Conservation (phyloP, 176 grass and related monocot species). For the Panicum miliaceum region DNA sequence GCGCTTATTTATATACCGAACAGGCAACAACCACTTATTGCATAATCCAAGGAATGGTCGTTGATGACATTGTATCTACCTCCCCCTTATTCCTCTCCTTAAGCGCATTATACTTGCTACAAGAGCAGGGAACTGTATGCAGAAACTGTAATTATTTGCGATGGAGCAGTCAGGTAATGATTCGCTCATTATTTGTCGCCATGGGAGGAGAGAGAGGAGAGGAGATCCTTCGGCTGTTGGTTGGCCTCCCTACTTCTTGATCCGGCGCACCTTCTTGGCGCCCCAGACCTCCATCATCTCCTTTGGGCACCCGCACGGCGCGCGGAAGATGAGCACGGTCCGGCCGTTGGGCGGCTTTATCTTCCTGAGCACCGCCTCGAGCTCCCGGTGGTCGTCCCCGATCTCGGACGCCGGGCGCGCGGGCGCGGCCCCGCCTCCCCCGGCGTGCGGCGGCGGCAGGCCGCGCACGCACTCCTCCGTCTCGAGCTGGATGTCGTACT, state of each 20-base stretch:
- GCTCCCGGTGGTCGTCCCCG: constrained; percentile 70
- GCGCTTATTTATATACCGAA: constrained; percentile 40
- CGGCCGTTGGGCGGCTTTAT: constrained; percentile 83
- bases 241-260: constrained; percentile 63
- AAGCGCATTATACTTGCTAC: constrained; percentile 37
- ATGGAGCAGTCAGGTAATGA: constrained; percentile 21
- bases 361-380: constrained; percentile 89
- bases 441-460: background rate
- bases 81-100: constrained; percentile 43
- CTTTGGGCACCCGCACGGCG: constrained; percentile 73
- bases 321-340: constrained; percentile 75
- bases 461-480: constrained; percentile 85
- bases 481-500: constrained; percentile 92
- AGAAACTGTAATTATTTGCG: constrained; percentile 3
- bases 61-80: constrained; percentile 37
- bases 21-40: constrained; percentile 25
- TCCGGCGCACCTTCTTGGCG: constrained; percentile 74
- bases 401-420: constrained; percentile 46
- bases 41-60: constrained; percentile 26
- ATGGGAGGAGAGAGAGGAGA: background rate
- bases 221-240: background rate
- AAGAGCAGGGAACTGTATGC: constrained; percentile 42
- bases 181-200: background rate
- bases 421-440: constrained; percentile 25
- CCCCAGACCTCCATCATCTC: constrained; percentile 88